phyloP scores from a whole-genome alignment of 2,329 filamentous ascomycete species.

The Monilinia aucupariae region DNA sequence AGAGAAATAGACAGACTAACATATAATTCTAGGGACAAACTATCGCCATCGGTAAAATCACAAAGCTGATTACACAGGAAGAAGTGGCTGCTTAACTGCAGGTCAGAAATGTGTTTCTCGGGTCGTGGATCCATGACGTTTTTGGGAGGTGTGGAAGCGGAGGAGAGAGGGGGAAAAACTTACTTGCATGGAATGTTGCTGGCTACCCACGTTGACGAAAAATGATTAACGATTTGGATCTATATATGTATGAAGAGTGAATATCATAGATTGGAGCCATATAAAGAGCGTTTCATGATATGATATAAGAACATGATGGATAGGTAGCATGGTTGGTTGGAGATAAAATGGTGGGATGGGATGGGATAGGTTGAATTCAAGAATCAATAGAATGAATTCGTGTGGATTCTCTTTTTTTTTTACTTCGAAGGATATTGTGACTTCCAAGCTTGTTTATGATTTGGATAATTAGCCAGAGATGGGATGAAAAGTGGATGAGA shows the following conservation, averaged over 20 bases:
- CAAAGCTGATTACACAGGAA: slow-evolving; percentile 63
- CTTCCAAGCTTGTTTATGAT: no score
- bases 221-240: not conserved
- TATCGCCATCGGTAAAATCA: slow-evolving; percentile 99
- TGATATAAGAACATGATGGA: no score
- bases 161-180: not conserved
- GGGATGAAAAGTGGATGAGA: no score
- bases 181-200: not conserved
- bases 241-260: not conserved
- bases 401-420: no score
- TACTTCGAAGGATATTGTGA: no score
- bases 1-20: slow-evolving; percentile 20
- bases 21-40: slow-evolving; percentile 74
- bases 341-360: no score
- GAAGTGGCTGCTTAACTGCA: slow-evolving; percentile 16
- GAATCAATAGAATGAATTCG: no score
- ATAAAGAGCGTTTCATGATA: no score
- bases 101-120: not conserved
- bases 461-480: no score
- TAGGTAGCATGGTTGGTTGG: no score
- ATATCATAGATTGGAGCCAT: not conserved
- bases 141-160: not conserved
- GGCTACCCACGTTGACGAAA: not conserved
- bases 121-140: not conserved
- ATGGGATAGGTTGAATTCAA: no score